These are phyloP conservation scores for Trichophyton rubrum DNA, from an alignment of 2,329 filamentous ascomycete genomes.

Conservation along the genomic window DNA sequence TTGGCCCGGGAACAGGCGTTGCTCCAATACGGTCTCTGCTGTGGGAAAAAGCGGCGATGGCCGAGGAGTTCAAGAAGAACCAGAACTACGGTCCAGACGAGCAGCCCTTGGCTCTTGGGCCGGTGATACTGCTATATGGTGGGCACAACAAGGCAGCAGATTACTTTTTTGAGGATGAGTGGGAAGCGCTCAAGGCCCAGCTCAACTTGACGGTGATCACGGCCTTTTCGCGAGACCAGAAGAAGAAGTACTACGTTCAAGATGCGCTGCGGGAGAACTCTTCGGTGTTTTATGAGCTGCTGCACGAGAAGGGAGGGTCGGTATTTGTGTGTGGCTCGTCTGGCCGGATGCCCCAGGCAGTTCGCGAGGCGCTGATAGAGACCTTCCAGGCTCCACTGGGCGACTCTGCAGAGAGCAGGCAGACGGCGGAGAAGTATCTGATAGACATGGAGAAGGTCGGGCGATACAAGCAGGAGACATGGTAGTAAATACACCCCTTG, in stretches of 20 bases:
- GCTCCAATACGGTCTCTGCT: conserved; percentile 72
- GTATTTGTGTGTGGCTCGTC: conserved; percentile 44
- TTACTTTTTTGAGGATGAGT: conserved; percentile 72
- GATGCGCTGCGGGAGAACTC: conserved; percentile 45
- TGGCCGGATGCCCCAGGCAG: conserved; percentile 58
- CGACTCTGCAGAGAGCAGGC: conserved; percentile 22
- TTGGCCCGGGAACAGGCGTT: conserved; percentile 76
- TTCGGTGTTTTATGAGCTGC: conserved; percentile 37
- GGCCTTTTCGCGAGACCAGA: conserved; percentile 60
- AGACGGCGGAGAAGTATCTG: conserved; percentile 45
- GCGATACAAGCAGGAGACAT: conserved; percentile 57
- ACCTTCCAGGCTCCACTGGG: conserved; percentile 39
- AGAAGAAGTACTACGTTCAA: conserved; percentile 55
- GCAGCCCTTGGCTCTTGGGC: conserved; percentile 22
- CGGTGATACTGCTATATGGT: conserved; percentile 65
- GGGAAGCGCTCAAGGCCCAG: conserved; percentile 39
- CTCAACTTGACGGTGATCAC: conserved; percentile 44
- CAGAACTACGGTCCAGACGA: conserved; percentile 21
- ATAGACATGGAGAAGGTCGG: conserved; percentile 48
- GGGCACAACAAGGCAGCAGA: conserved; percentile 63
- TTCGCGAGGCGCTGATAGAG: conserved; percentile 54
- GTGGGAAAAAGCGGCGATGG: conserved; percentile 51
- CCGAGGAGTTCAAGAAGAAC: conserved; percentile 21
- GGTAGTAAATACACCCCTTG: conserved; percentile 32
- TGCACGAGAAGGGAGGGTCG: conserved; percentile 40